Evolutionary conservation across 169 alveolate species (phyloP).

Genomic region (Plasmodium blacklocki): DNA sequence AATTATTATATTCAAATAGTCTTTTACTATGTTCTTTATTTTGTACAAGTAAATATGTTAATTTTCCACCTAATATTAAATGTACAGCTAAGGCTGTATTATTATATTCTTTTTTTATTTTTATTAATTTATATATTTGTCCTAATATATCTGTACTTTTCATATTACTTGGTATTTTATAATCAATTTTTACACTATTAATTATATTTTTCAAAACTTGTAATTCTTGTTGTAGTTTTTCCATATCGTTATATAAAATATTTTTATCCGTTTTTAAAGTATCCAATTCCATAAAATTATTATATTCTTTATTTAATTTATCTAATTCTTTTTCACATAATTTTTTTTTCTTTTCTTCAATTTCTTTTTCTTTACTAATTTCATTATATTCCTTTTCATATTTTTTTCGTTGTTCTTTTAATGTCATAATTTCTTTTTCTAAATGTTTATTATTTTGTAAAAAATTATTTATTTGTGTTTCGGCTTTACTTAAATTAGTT

Average conservation of each 20-base stretch:
- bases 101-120: conserved; percentile 71
- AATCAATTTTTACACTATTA: conserved; percentile 51
- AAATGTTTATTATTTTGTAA: conserved; percentile 70
- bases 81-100: conserved; percentile 82
- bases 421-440: conserved; percentile 63
- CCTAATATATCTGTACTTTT: conserved; percentile 75
- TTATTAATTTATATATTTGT: conserved; percentile 80
- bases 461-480: conserved; percentile 62
- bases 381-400: conserved; percentile 77
- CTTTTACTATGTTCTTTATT: conserved; percentile 80
- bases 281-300: conserved; percentile 60
- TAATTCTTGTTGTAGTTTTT: conserved; percentile 35
- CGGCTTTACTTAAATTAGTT: conserved; percentile 73
- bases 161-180: conserved; percentile 41
- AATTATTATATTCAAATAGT: conserved; percentile 79
- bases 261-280: conserved; percentile 71
- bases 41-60: conserved; percentile 79
- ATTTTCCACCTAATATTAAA: conserved; percentile 79
- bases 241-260: conserved; percentile 60
- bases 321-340: conserved; percentile 75
- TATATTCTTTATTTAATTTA: conserved; percentile 60
- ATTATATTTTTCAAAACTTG: conserved; percentile 48
- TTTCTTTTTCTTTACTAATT: conserved; percentile 79
- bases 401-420: conserved; percentile 75
- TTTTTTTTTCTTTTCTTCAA: conserved; percentile 72